phyloP scores from a whole-genome alignment of 1,284 basidiomycete genomes.

The Fomitopsis betulina region DNA sequence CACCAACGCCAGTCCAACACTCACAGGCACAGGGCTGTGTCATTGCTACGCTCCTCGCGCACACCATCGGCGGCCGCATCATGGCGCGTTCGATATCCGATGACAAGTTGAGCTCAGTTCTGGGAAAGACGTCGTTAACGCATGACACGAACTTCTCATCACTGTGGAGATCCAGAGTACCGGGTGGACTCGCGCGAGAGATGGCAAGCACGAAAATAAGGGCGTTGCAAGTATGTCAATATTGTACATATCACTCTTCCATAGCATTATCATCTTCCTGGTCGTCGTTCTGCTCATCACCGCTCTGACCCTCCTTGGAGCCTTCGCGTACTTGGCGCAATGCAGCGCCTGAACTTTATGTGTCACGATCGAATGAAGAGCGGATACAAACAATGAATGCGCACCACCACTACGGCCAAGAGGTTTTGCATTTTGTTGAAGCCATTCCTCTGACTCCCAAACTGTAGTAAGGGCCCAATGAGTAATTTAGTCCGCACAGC shows the following conservation, averaged over 20 bases:
- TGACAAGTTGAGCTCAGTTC: background rate
- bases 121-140: background rate
- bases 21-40: background rate
- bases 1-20: background rate
- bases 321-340: conserved; percentile 33
- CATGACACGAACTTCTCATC: background rate
- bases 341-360: conserved; percentile 36
- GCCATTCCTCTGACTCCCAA: conserved; percentile 86
- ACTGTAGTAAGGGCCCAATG: conserved; percentile 39
- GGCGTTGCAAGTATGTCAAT: background rate
- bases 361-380: background rate
- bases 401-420: conserved; percentile 65
- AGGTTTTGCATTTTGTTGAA: conserved; percentile 68
- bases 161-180: background rate
- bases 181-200: background rate
- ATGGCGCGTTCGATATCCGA: background rate
- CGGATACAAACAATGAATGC: conserved; percentile 11
- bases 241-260: conserved; percentile 43
- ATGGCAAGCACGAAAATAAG: background rate
- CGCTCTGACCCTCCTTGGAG: conserved; percentile 22
- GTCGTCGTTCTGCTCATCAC: conserved; percentile 18
- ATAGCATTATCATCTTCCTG: conserved; percentile 48
- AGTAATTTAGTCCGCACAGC: conserved; percentile 10
- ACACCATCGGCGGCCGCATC: background rate
- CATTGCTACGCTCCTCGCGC: background rate